Percentiles rank a stretch among this genome's conserved stretches.
phyloP scores from a whole-genome alignment of 2,329 filamentous ascomycete species.

The Hymenoscyphus fraxineus region DNA sequence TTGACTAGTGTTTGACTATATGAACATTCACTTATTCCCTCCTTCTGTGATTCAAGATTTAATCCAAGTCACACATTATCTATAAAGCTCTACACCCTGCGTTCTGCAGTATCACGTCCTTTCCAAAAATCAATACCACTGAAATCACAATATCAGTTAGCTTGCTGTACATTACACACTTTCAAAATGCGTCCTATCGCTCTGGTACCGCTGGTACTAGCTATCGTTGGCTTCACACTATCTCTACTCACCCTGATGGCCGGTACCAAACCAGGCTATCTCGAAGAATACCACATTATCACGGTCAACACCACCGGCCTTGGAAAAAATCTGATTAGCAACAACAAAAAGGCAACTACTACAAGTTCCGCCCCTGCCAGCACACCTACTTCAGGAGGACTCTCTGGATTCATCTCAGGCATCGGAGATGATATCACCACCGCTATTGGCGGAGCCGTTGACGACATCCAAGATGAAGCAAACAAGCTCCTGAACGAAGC shows the following conservation, averaged over 20 bases:
- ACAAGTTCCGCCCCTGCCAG: background rate
- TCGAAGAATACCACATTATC: constrained; percentile 54
- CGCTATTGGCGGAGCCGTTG: background rate
- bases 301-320: constrained; percentile 57
- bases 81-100: background rate
- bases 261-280: constrained; percentile 51
- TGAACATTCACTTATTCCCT: constrained; percentile 7
- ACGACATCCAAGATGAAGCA: constrained; percentile 8
- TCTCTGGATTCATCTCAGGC: background rate
- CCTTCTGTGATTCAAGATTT: background rate
- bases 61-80: background rate
- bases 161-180: background rate
- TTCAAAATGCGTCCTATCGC: constrained; percentile 43
- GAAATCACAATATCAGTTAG: background rate
- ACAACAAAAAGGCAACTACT: constrained; percentile 22
- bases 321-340: constrained; percentile 37
- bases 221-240: constrained; percentile 53
- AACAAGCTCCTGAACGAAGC: constrained; percentile 38
- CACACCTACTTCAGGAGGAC: constrained; percentile 14
- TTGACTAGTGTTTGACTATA: constrained; percentile 5
- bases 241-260: constrained; percentile 59
- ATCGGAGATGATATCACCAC: constrained; percentile 31
- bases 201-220: constrained; percentile 47
- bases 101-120: background rate
- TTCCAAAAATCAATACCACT: background rate